Conservation (phyloP, 805 yeast genomes). For the Myxozyma neotropica region DNA sequence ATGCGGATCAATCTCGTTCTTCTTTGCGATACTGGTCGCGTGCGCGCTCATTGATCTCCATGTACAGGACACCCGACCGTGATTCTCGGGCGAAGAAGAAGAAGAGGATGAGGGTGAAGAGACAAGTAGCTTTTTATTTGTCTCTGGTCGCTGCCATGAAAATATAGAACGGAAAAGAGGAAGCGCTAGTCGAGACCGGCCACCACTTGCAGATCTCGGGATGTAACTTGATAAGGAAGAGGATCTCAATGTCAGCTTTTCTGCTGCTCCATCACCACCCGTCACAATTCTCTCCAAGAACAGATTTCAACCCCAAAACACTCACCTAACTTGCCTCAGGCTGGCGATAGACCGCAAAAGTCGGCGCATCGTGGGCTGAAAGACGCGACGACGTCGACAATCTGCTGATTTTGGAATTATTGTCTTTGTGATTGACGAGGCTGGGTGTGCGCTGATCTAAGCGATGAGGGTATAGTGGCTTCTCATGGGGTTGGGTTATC, state of each 20-base stretch:
- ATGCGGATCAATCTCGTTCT: slow-evolving; percentile 29
- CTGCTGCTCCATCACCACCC: background rate
- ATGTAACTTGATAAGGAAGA: background rate
- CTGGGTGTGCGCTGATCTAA: too few relatives aligned
- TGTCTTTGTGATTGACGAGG: too few relatives aligned
- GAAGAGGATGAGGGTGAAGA: background rate
- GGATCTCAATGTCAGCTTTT: background rate
- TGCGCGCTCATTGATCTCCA: slow-evolving; percentile 16
- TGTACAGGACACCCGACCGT: background rate
- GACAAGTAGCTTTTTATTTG: background rate
- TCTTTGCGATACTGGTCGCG: slow-evolving; percentile 15
- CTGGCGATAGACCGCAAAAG: background rate
- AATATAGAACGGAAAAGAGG: slow-evolving; percentile 3
- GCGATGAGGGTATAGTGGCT: too few relatives aligned
- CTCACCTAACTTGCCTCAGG: background rate
- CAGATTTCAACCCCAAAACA: background rate
- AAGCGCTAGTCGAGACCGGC: background rate
- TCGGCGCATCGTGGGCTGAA: background rate
- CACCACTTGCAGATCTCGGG: background rate
- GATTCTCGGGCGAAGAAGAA: background rate
- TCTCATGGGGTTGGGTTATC: too few relatives aligned
- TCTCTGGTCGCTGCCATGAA: background rate
- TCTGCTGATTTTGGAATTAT: too few relatives aligned
- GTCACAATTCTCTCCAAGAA: background rate
- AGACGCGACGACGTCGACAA: too few relatives aligned